Conservation (phyloP, 2,329 filamentous ascomycete species). For the Didymella pomorum region DNA sequence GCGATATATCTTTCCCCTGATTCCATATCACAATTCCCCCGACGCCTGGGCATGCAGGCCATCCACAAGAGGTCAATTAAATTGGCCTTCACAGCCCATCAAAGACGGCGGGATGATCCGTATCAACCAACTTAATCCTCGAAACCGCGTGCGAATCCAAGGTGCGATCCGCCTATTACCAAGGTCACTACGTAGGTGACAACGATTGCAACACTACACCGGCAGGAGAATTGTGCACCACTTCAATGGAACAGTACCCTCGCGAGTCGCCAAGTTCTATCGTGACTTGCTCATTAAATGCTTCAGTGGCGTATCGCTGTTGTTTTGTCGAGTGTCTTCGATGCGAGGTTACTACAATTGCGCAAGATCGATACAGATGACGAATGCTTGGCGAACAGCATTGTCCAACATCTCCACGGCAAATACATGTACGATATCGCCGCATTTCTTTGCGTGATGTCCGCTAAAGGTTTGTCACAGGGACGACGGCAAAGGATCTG, state of each 20-base stretch:
- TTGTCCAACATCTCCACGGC: not conserved
- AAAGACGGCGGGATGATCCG: not conserved
- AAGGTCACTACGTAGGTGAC: not conserved
- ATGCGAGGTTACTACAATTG: not conserved
- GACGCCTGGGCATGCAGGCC: not conserved
- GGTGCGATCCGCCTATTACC: too few species aligned
- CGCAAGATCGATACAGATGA: not conserved
- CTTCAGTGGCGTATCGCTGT: not conserved
- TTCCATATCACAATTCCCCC: too few species aligned
- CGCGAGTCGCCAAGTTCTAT: not conserved
- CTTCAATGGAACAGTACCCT: not conserved
- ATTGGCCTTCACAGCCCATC: too few species aligned
- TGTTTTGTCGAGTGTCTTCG: not conserved
- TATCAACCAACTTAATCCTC: not conserved
- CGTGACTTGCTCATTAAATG: too few species aligned
- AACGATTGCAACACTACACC: not conserved
- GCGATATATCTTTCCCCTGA: too few species aligned
- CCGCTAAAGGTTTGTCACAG: not conserved
- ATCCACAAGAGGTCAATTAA: too few species aligned
- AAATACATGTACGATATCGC: not conserved
- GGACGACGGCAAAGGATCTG: not conserved
- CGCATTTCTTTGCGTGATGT: not conserved
- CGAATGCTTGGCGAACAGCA: not conserved
- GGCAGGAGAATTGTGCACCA: not conserved
- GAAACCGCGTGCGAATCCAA: not conserved